Conservation (phyloP, 73 alveolate species). For the Blepharisma stoltei region DNA sequence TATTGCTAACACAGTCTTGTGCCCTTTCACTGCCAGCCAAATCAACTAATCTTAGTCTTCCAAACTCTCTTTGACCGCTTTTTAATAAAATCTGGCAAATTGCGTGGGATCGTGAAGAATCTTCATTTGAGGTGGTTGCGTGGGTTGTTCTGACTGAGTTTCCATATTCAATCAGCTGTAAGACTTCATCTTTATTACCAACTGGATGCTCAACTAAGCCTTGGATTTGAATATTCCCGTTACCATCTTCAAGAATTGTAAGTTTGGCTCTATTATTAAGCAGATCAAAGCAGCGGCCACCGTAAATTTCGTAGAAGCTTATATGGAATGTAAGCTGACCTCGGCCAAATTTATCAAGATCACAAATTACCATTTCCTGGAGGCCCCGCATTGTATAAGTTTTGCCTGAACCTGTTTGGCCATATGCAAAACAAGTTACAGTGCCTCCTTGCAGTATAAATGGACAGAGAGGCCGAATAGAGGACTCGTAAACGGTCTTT, state of each 20-base stretch:
- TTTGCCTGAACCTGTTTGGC: constrained; percentile 34
- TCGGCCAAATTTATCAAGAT: constrained; percentile 23
- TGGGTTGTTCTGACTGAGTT: constrained; percentile 24
- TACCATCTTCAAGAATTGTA: constrained; percentile 97
- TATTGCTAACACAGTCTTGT: constrained; percentile 84
- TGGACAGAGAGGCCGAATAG: constrained; percentile 29
- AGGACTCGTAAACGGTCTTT: constrained; percentile 78
- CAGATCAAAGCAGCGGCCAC: constrained; percentile 98
- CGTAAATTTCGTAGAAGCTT: constrained; percentile 98
- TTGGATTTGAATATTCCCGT: constrained; percentile 92
- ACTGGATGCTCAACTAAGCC: constrained; percentile 82
- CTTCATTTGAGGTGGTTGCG: constrained; percentile 28
- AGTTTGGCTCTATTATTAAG: constrained; percentile 86
- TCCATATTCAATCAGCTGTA: constrained; percentile 26
- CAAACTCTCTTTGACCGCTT: constrained; percentile 38
- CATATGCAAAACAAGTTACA: constrained; percentile 31
- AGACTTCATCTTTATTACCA: background rate
- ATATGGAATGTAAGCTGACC: constrained; percentile 78
- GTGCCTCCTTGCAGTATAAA: background rate
- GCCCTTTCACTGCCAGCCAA: constrained; percentile 98
- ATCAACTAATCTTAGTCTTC: constrained; percentile 96
- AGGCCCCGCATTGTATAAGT: constrained; percentile 34
- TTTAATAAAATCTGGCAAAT: constrained; percentile 12
- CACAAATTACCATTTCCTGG: constrained; percentile 2
- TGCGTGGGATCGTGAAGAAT: constrained; percentile 28